A percentile compares a stretch with the other conserved stretches of the same genome.
phyloP scores from a whole-genome alignment of 768 basidiomycete species.

The Suillus bovinus region DNA sequence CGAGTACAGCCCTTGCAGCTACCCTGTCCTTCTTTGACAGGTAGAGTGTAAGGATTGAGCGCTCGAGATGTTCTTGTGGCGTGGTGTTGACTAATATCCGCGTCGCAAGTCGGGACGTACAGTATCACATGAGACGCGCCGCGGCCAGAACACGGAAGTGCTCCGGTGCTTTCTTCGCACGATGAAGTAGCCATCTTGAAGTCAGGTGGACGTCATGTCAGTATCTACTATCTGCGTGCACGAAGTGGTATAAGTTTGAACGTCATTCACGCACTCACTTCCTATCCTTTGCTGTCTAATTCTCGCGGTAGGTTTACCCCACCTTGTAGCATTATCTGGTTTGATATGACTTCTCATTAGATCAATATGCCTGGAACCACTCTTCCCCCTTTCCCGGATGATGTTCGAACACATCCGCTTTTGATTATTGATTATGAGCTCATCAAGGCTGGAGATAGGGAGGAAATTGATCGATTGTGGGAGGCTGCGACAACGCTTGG shows the following conservation, averaged over 20 bases:
- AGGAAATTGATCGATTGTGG: slow-evolving; percentile 46
- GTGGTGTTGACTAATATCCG: not conserved
- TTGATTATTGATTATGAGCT: slow-evolving; percentile 46
- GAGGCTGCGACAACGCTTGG: slow-evolving; percentile 48
- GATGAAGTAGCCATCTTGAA: not conserved
- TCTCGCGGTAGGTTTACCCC: not conserved
- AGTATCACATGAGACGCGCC: too few species aligned
- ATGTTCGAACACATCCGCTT: slow-evolving; percentile 45
- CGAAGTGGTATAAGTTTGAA: not conserved
- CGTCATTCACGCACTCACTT: not conserved
- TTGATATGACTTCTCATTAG: not conserved
- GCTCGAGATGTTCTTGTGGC: not conserved
- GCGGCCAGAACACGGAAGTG: not conserved
- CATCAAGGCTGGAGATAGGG: slow-evolving; percentile 34
- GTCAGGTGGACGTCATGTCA: not conserved
- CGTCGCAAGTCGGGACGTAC: not conserved
- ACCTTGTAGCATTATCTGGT: not conserved
- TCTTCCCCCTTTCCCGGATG: slow-evolving; percentile 44
- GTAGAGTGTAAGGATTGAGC: not conserved
- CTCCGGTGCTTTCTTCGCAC: not conserved
- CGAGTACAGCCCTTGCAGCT: not conserved
- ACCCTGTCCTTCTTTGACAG: not conserved
- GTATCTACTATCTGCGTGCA: not conserved
- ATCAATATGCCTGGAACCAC: slow-evolving; percentile 34
- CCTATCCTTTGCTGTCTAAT: not conserved